Evolutionary conservation across 2,329 filamentous ascomycete genomes (phyloP).

Genomic region (Aspergillus tubingensis): DNA sequence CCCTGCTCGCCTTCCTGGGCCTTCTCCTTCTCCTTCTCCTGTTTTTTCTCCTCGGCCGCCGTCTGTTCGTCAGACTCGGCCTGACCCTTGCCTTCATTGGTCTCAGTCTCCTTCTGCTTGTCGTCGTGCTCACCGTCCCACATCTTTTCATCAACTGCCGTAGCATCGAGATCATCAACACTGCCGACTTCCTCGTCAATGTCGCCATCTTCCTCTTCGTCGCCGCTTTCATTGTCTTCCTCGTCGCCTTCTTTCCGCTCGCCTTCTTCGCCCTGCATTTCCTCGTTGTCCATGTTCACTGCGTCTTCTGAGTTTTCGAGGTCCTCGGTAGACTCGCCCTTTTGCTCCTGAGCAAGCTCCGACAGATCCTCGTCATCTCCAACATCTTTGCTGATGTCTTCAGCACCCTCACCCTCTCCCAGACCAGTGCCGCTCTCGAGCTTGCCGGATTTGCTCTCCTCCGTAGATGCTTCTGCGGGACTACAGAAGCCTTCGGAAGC

Average conservation of each 20-base stretch:
- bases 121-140: conserved; percentile 83
- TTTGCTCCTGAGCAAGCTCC: conserved; percentile 80
- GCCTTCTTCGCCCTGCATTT: conserved; percentile 82
- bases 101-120: conserved; percentile 70
- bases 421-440: conserved; percentile 90
- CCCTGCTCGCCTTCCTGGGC: conserved; percentile 46
- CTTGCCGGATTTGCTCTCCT: conserved; percentile 71
- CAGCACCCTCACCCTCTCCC: conserved; percentile 89
- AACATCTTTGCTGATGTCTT: conserved; percentile 98
- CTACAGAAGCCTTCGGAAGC: conserved; percentile 87
- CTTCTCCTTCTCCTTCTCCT: conserved; percentile 39
- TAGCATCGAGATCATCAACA: conserved; percentile 86
- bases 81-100: conserved; percentile 63
- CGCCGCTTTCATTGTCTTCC: conserved; percentile 61
- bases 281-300: conserved; percentile 71
- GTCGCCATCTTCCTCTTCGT: conserved; percentile 62
- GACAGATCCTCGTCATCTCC: conserved; percentile 89
- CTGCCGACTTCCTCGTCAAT: conserved; percentile 89
- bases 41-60: conserved; percentile 46
- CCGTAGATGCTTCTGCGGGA: conserved; percentile 76
- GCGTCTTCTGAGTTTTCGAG: conserved; percentile 51
- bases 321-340: conserved; percentile 53
- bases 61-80: conserved; percentile 60
- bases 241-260: conserved; percentile 52
- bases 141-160: conserved; percentile 95